Evolutionary conservation across 768 basidiomycete genomes (phyloP).

Genomic region (Russula virescens): DNA sequence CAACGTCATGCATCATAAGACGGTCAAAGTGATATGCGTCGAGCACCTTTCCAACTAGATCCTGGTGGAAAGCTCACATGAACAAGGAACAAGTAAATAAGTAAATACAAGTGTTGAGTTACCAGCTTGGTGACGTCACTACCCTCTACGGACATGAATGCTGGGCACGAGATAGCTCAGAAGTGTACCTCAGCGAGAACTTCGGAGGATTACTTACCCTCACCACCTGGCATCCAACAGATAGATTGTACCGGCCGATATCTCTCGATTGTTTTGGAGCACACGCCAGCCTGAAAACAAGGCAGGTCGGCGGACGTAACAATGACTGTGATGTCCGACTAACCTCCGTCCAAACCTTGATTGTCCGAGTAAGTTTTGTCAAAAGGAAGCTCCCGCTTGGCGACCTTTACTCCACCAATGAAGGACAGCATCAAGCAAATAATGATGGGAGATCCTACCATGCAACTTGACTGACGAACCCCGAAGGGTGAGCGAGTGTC

Average conservation of each 20-base stretch:
- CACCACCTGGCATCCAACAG: slow-evolving; percentile 60
- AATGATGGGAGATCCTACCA: slow-evolving; percentile 40
- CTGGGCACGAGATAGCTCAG: slow-evolving; percentile 31
- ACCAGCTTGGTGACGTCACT: slow-evolving; percentile 57
- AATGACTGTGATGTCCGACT: slow-evolving; percentile 21
- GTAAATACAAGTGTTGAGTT: slow-evolving; percentile 21
- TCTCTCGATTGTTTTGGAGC: slow-evolving; percentile 58
- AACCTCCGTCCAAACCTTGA: slow-evolving; percentile 73
- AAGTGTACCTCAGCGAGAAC: slow-evolving; percentile 2
- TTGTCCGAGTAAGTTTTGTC: slow-evolving; percentile 56
- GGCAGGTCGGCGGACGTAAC: slow-evolving; percentile 5
- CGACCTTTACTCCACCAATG: slow-evolving; percentile 41
- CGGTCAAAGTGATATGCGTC: slow-evolving; percentile 53
- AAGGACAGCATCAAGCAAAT: background rate
- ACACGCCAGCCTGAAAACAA: slow-evolving; percentile 54
- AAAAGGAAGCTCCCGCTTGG: slow-evolving; percentile 56
- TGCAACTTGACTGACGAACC: slow-evolving; percentile 73
- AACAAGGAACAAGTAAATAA: background rate
- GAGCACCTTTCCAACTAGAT: slow-evolving; percentile 53
- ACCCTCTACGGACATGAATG: slow-evolving; percentile 67
- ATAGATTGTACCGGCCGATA: slow-evolving; percentile 52
- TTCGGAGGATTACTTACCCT: slow-evolving; percentile 45
- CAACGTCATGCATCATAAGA: slow-evolving; percentile 64
- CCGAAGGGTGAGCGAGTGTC: slow-evolving; percentile 58
- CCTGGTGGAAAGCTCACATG: slow-evolving; percentile 32